A percentile compares a stretch with the other conserved stretches of the same genome.
Evolutionary conservation across 257 asterid species (phyloP).

Genomic region (Ilex asprella): DNA sequence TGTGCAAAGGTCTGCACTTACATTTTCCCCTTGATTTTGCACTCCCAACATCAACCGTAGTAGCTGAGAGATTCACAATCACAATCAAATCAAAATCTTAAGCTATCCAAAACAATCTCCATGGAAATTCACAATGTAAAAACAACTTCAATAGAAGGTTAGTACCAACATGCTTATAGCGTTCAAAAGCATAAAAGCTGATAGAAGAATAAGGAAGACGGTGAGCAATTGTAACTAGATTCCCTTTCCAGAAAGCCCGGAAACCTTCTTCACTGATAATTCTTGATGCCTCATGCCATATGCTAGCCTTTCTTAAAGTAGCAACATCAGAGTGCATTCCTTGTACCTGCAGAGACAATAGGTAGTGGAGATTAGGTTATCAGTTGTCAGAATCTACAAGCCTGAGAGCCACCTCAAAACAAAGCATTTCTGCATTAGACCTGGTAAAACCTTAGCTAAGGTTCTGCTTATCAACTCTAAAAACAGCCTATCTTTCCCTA

Average conservation of each 20-base stretch:
- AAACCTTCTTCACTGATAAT: conserved; percentile 70
- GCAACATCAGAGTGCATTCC: conserved; percentile 69
- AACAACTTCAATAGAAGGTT: conserved; percentile 29
- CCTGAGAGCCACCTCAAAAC: no score
- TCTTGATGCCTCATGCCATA: conserved; percentile 64
- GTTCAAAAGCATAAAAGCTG: conserved; percentile 76
- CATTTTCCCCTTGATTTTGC: conserved; percentile 49
- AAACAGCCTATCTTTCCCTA: no score
- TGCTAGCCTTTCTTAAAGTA: conserved; percentile 49
- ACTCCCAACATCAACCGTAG: conserved; percentile 44
- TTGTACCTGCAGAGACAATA: conserved; percentile 38
- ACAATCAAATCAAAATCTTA: no score
- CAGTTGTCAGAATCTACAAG: no score
- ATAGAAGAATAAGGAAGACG: conserved; percentile 83
- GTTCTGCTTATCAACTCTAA: no score
- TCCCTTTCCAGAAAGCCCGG: conserved; percentile 86
- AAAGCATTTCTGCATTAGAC: no score
- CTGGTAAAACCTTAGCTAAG: no score
- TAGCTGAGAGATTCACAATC: conserved; percentile 31
- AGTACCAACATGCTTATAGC: conserved; percentile 86
- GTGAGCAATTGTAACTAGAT: conserved; percentile 78
- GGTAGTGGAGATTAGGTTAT: no score
- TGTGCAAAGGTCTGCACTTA: conserved; percentile 56
- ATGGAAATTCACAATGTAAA: background rate
- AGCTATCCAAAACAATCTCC: background rate